phyloP scores from a whole-genome alignment of 1,284 basidiomycete species.

The Cutaneotrichosporon mucoides region DNA sequence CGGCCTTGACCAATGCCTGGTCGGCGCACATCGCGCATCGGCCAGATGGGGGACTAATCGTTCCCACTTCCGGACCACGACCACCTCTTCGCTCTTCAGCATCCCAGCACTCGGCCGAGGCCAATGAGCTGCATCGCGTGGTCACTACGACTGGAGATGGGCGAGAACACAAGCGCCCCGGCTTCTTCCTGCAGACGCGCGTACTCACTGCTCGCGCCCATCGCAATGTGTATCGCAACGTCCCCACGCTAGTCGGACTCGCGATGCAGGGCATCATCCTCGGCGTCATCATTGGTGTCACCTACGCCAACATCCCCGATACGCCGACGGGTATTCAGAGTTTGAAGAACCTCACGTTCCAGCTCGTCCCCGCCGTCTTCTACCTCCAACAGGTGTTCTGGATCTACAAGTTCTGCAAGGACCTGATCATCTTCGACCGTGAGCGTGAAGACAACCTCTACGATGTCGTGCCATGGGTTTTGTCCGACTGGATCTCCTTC shows the following conservation, averaged over 20 bases:
- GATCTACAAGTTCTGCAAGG: constrained; percentile 48
- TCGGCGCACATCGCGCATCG: neutral
- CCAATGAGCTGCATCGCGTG: constrained; percentile 9
- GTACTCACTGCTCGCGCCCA: constrained; percentile 43
- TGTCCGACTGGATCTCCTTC: constrained; percentile 47
- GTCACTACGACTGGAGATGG: neutral
- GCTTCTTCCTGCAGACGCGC: constrained; percentile 37
- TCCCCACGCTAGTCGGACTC: constrained; percentile 41
- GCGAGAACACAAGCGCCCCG: constrained; percentile 30
- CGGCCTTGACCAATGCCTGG: constrained; percentile 38
- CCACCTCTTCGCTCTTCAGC: neutral
- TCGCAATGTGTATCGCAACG: constrained; percentile 47
- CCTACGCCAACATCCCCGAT: constrained; percentile 33
- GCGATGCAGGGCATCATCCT: constrained; percentile 41
- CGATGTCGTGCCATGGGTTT: constrained; percentile 47
- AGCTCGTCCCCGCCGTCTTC: constrained; percentile 45
- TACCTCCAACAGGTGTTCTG: constrained; percentile 47
- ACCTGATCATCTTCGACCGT: constrained; percentile 54
- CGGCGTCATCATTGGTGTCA: constrained; percentile 35
- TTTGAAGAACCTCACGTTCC: constrained; percentile 47
- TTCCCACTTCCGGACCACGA: neutral
- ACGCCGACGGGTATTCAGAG: constrained; percentile 51
- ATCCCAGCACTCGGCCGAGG: neutral
- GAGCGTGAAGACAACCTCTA: constrained; percentile 48
- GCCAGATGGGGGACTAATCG: neutral